Conservation (phyloP, 306 rosid genomes). For the Vicia faba region DNA sequence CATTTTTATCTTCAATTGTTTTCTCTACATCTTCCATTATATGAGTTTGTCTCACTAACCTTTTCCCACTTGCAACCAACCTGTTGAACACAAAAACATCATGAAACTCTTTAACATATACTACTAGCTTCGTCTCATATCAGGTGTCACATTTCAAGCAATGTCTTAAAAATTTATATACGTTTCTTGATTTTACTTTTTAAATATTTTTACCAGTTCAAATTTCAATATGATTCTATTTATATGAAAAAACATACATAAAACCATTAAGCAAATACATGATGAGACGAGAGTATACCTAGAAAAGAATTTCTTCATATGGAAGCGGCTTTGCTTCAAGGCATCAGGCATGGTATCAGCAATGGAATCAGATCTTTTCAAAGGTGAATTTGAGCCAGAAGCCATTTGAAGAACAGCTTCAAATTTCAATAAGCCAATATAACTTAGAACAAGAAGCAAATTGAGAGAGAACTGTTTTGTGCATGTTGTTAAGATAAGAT, state of each 20-base stretch:
- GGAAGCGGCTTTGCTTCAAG: constrained; percentile 62
- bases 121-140: background rate
- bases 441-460: background rate
- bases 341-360: constrained; percentile 80
- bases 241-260: no score
- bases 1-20: constrained; percentile 59
- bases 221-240: no score
- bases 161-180: no score
- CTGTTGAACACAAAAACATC: constrained; percentile 37
- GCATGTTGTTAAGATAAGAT: constrained; percentile 16
- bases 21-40: constrained; percentile 69
- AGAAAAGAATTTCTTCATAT: constrained; percentile 78
- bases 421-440: background rate
- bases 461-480: constrained; percentile 1
- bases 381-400: constrained; percentile 38
- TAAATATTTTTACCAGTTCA: no score
- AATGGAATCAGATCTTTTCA: constrained; percentile 65
- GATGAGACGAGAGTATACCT: constrained; percentile 44
- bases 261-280: no score
- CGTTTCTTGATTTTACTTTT: no score
- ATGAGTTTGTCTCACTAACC: constrained; percentile 60
- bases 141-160: background rate
- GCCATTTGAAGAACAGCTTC: constrained; percentile 52
- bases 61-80: constrained; percentile 47
- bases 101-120: background rate